These are phyloP conservation scores for Rhododendron henanense DNA, from an alignment of 148 eudicot genomes.

Conservation along the genomic window DNA sequence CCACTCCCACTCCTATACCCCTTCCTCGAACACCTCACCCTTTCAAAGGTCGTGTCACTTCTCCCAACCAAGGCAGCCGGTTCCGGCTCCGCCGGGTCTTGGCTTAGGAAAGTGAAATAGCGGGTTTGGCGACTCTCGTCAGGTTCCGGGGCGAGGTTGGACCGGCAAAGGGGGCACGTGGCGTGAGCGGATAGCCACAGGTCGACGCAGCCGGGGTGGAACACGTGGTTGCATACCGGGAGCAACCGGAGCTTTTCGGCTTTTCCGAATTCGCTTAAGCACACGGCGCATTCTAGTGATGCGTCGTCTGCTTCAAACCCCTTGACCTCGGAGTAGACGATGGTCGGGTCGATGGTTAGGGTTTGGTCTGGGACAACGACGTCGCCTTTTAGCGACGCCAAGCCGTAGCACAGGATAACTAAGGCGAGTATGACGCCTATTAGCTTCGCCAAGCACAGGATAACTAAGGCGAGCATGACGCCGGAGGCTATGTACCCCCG, in stretches of 20 bases:
- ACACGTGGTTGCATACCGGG: conserved; percentile 49
- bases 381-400: too few species aligned
- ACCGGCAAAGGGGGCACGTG: conserved; percentile 56
- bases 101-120: too few species aligned
- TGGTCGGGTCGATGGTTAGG: conserved; percentile 15
- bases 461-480: too few species aligned
- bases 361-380: too few species aligned
- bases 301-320: conserved; percentile 6
- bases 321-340: conserved; percentile 38
- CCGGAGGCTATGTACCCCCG: too few species aligned
- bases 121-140: neutral
- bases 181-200: conserved; percentile 36
- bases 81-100: neutral
- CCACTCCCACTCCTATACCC: too few species aligned
- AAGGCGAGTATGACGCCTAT: too few species aligned
- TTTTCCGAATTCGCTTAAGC: conserved; percentile 39
- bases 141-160: neutral
- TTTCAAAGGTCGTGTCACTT: too few species aligned
- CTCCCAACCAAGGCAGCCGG: neutral
- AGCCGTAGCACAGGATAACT: too few species aligned
- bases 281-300: conserved; percentile 46
- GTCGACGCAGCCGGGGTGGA: conserved; percentile 44
- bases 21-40: too few species aligned
- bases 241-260: conserved; percentile 28
- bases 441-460: too few species aligned